A percentile compares a stretch with the other conserved stretches of the same genome.
Conservation (phyloP, 2,329 filamentous ascomycete species). For the Fusarium pseudocircinatum region DNA sequence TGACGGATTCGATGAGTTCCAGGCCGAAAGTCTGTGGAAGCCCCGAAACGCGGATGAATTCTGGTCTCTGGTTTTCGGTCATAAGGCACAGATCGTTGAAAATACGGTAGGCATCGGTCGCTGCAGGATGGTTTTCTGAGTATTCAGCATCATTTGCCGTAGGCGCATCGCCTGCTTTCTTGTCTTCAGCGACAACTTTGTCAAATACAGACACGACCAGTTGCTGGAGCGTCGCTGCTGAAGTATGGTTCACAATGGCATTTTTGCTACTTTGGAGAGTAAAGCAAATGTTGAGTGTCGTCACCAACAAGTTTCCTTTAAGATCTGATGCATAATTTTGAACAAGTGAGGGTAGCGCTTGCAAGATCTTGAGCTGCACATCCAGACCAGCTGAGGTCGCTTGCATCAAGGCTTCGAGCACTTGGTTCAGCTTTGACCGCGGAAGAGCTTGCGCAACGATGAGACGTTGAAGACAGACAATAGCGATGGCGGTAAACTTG, state of each 20-base stretch:
- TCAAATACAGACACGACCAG: constrained; percentile 93
- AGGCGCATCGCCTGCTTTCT: constrained; percentile 60
- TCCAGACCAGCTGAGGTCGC: constrained; percentile 84
- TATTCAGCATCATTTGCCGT: constrained; percentile 69
- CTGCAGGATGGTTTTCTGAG: constrained; percentile 76
- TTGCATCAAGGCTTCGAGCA: constrained; percentile 87
- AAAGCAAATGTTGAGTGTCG: constrained; percentile 88
- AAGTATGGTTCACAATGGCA: constrained; percentile 92
- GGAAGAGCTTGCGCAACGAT: constrained; percentile 85
- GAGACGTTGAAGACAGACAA: constrained; percentile 88
- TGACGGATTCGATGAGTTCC: constrained; percentile 89
- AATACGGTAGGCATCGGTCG: constrained; percentile 85
- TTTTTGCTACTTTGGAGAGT: constrained; percentile 92
- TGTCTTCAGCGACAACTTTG: constrained; percentile 85
- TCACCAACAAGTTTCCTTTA: constrained; percentile 82
- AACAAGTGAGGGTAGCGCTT: constrained; percentile 86
- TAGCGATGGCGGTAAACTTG: constrained; percentile 87
- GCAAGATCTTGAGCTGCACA: constrained; percentile 94
- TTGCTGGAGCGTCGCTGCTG: constrained; percentile 95
- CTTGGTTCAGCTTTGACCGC: constrained; percentile 80
- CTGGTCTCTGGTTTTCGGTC: constrained; percentile 83
- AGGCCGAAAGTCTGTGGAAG: constrained; percentile 86
- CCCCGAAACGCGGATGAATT: constrained; percentile 81
- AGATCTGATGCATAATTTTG: constrained; percentile 90
- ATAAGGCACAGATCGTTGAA: constrained; percentile 91